A percentile compares a stretch with the other conserved stretches of the same genome.
Evolutionary conservation across 1,284 basidiomycete species (phyloP).

Genomic region (Ustilago sp.): DNA sequence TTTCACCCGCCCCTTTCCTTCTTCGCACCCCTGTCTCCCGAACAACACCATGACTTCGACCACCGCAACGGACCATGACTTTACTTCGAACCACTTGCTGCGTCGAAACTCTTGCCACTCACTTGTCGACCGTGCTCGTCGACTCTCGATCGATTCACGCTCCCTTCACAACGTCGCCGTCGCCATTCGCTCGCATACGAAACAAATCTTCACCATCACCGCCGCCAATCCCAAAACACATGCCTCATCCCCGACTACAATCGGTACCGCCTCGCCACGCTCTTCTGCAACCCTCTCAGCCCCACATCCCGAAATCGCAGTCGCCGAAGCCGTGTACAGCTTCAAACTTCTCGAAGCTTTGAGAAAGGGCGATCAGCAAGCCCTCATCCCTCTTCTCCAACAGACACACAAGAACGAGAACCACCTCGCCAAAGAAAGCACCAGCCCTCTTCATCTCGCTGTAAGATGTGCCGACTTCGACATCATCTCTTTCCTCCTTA

Average conservation of each 20-base stretch:
- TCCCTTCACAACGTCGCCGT: constrained; percentile 9
- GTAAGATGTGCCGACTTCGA: constrained; percentile 79
- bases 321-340: constrained; percentile 71
- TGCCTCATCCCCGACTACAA: neutral
- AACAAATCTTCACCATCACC: constrained; percentile 8
- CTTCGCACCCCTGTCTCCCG: neutral
- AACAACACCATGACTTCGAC: neutral
- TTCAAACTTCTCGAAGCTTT: constrained; percentile 84
- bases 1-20: neutral
- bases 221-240: constrained; percentile 8
- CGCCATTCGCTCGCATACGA: constrained; percentile 2
- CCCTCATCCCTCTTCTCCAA: constrained; percentile 66
- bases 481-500: constrained; percentile 76
- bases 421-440: constrained; percentile 53
- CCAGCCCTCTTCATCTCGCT: constrained; percentile 82
- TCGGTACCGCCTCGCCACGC: neutral
- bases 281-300: neutral
- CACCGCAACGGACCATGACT: constrained; percentile 9
- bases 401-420: constrained; percentile 13
- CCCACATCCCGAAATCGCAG: constrained; percentile 9
- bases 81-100: neutral
- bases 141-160: constrained; percentile 26
- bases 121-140: constrained; percentile 20
- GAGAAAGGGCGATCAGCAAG: constrained; percentile 53
- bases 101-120: constrained; percentile 30